These are phyloP conservation scores for Neopestalotiopsis sp. DNA, from an alignment of 2,329 filamentous ascomycete genomes.

Conservation along the genomic window DNA sequence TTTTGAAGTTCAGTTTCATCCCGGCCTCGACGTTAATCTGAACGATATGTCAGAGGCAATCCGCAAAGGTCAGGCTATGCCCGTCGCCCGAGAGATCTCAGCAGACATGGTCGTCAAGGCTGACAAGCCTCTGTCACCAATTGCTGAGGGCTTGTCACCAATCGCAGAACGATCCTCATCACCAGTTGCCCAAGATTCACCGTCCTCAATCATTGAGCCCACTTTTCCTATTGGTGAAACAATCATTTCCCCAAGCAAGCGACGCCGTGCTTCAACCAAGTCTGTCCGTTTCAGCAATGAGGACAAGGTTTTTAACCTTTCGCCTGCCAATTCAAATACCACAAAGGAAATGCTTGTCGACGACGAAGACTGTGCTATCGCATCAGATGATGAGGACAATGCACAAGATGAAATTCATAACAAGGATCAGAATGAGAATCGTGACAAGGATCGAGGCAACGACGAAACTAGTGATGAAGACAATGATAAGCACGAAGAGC, in stretches of 20 bases:
- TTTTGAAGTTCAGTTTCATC: slow-evolving; percentile 7
- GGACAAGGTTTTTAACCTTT: not conserved
- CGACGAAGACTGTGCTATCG: not conserved
- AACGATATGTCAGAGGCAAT: not conserved
- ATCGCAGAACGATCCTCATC: no score
- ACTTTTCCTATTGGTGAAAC: no score
- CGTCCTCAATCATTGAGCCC: no score
- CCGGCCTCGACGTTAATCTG: not conserved
- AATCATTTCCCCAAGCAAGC: not conserved
- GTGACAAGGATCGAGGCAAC: no score
- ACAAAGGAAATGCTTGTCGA: not conserved
- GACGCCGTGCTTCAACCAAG: not conserved
- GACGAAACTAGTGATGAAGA: no score
- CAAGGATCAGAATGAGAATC: no score
- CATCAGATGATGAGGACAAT: not conserved
- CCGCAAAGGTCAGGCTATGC: not conserved
- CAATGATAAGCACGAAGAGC: no score
- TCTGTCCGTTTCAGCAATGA: not conserved
- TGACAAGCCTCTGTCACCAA: not conserved
- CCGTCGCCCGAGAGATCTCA: not conserved
- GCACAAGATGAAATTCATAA: no score
- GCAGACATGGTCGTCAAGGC: not conserved
- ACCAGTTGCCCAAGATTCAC: no score
- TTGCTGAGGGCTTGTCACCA: not conserved
- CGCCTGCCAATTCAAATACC: not conserved